phyloP scores from a whole-genome alignment of 345 rosid genomes.

The Erodium maritimum region DNA sequence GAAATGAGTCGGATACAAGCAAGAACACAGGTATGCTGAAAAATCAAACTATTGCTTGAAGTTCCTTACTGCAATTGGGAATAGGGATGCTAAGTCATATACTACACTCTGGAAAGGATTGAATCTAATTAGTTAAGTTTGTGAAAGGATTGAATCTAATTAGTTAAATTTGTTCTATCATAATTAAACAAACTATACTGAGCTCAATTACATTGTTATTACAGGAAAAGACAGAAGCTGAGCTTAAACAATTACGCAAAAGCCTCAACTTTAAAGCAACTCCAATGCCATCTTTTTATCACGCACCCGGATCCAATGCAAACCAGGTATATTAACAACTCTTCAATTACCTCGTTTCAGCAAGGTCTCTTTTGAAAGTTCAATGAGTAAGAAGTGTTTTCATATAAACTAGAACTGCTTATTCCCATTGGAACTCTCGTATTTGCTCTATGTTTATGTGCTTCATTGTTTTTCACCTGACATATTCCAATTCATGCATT shows the following conservation, averaged over 20 bases:
- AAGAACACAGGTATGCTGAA: slow-evolving; percentile 46
- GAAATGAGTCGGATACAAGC: slow-evolving; percentile 57
- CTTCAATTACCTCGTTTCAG: neutral
- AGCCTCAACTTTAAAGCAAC: slow-evolving; percentile 79
- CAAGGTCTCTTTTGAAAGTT: neutral
- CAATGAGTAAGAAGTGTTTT: neutral
- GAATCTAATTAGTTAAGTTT: neutral
- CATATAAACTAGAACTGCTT: neutral
- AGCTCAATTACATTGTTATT: slow-evolving; percentile 8
- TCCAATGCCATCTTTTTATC: slow-evolving; percentile 88
- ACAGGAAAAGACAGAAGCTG: slow-evolving; percentile 58
- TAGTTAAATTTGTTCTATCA: neutral
- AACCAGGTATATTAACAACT: slow-evolving; percentile 35
- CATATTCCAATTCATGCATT: neutral
- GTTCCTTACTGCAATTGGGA: too few relatives aligned
- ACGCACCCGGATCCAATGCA: slow-evolving; percentile 23
- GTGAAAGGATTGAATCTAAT: neutral
- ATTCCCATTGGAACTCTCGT: neutral
- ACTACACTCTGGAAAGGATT: neutral
- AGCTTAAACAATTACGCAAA: slow-evolving; percentile 50
- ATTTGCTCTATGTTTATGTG: neutral
- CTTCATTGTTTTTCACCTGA: neutral
- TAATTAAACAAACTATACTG: neutral
- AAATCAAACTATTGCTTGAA: slow-evolving; percentile 1
- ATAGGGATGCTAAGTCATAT: too few relatives aligned